Conservation (phyloP, 2,329 filamentous ascomycete genomes). For the Xylaria sp. region DNA sequence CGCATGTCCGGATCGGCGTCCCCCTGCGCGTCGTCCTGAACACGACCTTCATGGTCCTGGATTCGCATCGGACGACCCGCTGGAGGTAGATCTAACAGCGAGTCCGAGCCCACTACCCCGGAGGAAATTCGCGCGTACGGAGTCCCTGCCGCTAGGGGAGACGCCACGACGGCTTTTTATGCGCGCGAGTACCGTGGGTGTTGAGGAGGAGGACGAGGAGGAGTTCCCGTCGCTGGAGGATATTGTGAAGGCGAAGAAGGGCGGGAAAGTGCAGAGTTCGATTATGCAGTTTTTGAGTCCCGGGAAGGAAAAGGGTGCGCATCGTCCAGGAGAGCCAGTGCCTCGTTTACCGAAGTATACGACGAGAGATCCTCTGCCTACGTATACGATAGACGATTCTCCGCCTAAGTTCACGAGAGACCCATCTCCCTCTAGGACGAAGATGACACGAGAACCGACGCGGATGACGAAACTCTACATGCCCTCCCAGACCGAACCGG, state of each 20-base stretch:
- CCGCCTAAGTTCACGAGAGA: too few species aligned
- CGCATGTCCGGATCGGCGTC: slow-evolving; percentile 10
- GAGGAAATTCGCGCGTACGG: slow-evolving; percentile 29
- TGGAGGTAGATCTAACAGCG: slow-evolving; percentile 18
- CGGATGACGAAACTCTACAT: slow-evolving; percentile 37
- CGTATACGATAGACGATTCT: too few species aligned
- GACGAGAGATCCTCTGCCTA: too few species aligned
- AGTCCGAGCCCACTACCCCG: slow-evolving; percentile 16
- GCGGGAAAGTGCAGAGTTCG: too few species aligned
- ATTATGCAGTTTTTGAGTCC: too few species aligned
- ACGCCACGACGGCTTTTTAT: slow-evolving; percentile 5
- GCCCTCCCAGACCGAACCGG: slow-evolving; percentile 34
- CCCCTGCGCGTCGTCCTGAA: not conserved
- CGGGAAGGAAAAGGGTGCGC: slow-evolving; percentile 13
- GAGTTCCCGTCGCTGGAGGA: slow-evolving; percentile 27
- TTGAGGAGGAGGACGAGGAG: too few species aligned
- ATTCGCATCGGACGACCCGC: too few species aligned
- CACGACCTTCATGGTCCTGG: too few species aligned
- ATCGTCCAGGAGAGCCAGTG: too few species aligned
- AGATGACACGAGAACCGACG: slow-evolving; percentile 1
- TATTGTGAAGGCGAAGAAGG: slow-evolving; percentile 3
- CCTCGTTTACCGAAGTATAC: too few species aligned
- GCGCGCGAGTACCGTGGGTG: slow-evolving; percentile 22
- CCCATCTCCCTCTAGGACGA: not conserved
- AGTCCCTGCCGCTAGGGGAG: slow-evolving; percentile 25